Evolutionary conservation across 1,284 basidiomycete species (phyloP), one percentile per base, ranked within the genome.

Genomic region (Cutaneotrichosporon sp.): DNA sequence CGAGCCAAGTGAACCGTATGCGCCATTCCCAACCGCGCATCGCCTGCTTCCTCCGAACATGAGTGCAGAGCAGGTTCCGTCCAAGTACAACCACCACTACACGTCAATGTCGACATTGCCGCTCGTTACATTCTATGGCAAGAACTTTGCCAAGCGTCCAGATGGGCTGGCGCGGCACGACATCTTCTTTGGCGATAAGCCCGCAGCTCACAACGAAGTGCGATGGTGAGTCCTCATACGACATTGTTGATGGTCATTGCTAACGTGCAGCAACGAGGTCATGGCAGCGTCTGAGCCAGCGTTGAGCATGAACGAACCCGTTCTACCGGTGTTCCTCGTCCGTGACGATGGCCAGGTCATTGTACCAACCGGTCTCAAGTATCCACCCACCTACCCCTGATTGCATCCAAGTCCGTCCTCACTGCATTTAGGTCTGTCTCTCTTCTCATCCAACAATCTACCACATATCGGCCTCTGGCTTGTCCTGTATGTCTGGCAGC

Each of bases 181-280:
- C 14, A 83, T 94, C 45, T 96, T 88, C 79, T 96, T 90, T 67
- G 91, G 90, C 39, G 84, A 87, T 32, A 86, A 90, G 70, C 87
- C 88, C 39, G 89, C 88, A 47, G 82, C 84, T 27, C 88, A 86
- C 68, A 87, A 90, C 60, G 90, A 94, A 76, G 84, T 90, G 60
- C 81, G 90, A 60, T 92, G 90, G 76, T 85, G 84, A 51, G 90
- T 64, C 11, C n/a, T n/a, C n/a, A n/a, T n/a, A 24, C 20, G 27
- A 33, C 19, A 1, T 9, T 43, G 29, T 20, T 31, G 9, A 29
- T 24, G 17, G 11, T 20, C 8, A 17, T 12, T 5, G 14, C 49
- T 49, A 47, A 49, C 49, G 3, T 10, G 4, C 55, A 68, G 68
- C 41, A 25, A 42, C 32, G 68, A 93, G 75, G 90, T 92, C 19